Evolutionary conservation across 2,329 filamentous ascomycete genomes (phyloP).

Genomic region (Botrytis galanthina): DNA sequence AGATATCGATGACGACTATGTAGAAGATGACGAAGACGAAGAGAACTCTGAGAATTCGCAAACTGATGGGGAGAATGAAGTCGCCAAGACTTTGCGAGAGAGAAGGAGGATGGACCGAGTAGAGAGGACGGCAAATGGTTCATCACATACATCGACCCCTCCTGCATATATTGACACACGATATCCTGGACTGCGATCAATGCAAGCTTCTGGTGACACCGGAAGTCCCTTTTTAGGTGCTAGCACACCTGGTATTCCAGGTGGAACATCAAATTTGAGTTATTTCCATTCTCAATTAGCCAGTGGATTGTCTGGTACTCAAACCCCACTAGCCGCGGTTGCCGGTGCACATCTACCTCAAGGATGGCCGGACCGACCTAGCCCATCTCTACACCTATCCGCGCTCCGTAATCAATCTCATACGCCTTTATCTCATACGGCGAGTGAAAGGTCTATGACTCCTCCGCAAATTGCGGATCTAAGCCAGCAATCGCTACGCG

Average conservation of each 20-base stretch:
- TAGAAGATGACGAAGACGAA: constrained; percentile 50
- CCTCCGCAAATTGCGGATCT: constrained; percentile 42
- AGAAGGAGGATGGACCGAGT: constrained; percentile 39
- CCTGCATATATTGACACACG: constrained; percentile 45
- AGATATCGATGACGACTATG: constrained; percentile 64
- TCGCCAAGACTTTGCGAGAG: constrained; percentile 36
- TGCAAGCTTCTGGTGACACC: constrained; percentile 43
- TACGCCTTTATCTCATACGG: constrained; percentile 24
- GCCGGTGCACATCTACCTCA: constrained; percentile 65
- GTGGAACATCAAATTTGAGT: constrained; percentile 72
- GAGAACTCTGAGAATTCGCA: constrained; percentile 33
- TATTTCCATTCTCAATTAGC: constrained; percentile 80
- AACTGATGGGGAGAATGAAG: constrained; percentile 23
- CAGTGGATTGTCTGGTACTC: constrained; percentile 68
- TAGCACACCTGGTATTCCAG: constrained; percentile 62
- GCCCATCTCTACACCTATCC: constrained; percentile 26
- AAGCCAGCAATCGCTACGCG: constrained; percentile 44
- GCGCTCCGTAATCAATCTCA: constrained; percentile 28
- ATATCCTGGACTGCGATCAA: constrained; percentile 37
- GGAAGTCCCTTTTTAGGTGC: constrained; percentile 58
- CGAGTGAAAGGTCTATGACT: constrained; percentile 37
- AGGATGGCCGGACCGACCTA: constrained; percentile 45
- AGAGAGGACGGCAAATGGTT: constrained; percentile 37
- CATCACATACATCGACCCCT: constrained; percentile 26
- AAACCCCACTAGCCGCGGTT: constrained; percentile 76